Evolutionary conservation across 805 yeast genomes (phyloP), one percentile per base, ranked within the genome.

Genomic region (Myxozyma neglecta): DNA sequence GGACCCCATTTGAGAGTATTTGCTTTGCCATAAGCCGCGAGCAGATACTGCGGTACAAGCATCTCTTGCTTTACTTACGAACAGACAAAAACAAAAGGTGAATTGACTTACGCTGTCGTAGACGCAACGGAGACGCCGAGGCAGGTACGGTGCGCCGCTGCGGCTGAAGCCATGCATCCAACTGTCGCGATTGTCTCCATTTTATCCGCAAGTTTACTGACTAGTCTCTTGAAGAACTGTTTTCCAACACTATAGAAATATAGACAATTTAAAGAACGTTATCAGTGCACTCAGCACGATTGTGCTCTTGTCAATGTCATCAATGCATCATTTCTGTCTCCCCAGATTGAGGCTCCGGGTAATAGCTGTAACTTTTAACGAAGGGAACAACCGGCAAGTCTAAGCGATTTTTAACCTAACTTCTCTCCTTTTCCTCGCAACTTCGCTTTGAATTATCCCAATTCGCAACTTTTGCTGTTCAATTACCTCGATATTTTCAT

Each of bases 401-500:
- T 24, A 13, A 10, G 11, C n/a, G 32, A 45, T 20, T n/a, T n/a
- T 18, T 20, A 2, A 10, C 46, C n/a, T 14, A 43, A 11, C 8
- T 20, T 37, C 36, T 16, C 55, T 18, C 6, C 55, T 51, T 37
- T 42, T 53, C 46, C 39, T n/a, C 10, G 20, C 40, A 9, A 51
- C 18, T 50, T 49, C 59, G 3, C 37, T 18, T 44, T 44, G 48
- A 32, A 56, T 47, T 45, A 56, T 48, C 54, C 42, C 59, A 9
- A 61, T 61, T 51, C 60, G 45, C 44, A n/a, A 13, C 52, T 43
- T 44, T 56, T 64, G 68, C 34, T 49, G 48, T n/a, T 10, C 40
- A 6, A 67, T 39, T 14, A 61, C 60, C 37, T 40, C 58, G 44
- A 43, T 43, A 39, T 67, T 67, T 54, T 67, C 70, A 35, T 34